Conservation (phyloP, 2,329 filamentous ascomycete genomes). For the Aspergillus proliferans region DNA sequence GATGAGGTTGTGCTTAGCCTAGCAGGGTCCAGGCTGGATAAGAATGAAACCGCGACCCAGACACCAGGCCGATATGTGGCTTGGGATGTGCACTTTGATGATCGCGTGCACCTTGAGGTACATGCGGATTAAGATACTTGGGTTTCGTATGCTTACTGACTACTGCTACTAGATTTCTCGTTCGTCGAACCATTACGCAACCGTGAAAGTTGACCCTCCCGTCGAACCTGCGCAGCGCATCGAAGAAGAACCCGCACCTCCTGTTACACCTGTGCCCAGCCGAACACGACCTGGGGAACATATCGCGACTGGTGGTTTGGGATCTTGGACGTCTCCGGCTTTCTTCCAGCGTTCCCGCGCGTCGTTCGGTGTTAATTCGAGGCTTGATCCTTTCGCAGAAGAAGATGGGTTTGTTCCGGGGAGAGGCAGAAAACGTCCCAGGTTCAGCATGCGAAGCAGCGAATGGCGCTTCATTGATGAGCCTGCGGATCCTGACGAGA, state of each 20-base stretch:
- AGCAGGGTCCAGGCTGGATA: slow-evolving; percentile 60
- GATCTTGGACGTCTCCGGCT: slow-evolving; percentile 68
- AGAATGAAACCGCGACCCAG: slow-evolving; percentile 45
- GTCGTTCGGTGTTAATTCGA: slow-evolving; percentile 62
- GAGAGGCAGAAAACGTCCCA: slow-evolving; percentile 62
- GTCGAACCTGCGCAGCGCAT: slow-evolving; percentile 16
- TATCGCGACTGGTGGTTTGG: slow-evolving; percentile 28
- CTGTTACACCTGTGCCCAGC: slow-evolving; percentile 20
- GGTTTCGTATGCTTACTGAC: slow-evolving; percentile 1
- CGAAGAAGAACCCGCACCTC: slow-evolving; percentile 14
- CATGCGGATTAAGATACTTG: not conserved
- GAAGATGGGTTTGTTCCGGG: slow-evolving; percentile 58
- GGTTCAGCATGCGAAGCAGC: slow-evolving; percentile 59
- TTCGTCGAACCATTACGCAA: slow-evolving; percentile 17
- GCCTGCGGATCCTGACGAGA: slow-evolving; percentile 62
- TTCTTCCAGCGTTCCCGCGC: slow-evolving; percentile 67
- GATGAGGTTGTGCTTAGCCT: slow-evolving; percentile 67
- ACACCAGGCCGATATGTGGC: slow-evolving; percentile 53
- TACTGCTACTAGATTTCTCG: slow-evolving; percentile 18
- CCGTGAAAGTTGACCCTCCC: slow-evolving; percentile 49
- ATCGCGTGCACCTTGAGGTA: slow-evolving; percentile 34
- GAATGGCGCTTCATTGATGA: slow-evolving; percentile 70
- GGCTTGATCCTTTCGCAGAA: slow-evolving; percentile 60
- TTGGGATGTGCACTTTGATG: slow-evolving; percentile 50
- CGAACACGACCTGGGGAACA: slow-evolving; percentile 7